Evolutionary conservation across 179 eudicot genomes (phyloP).

Genomic region (Heliamphora pulchella): DNA sequence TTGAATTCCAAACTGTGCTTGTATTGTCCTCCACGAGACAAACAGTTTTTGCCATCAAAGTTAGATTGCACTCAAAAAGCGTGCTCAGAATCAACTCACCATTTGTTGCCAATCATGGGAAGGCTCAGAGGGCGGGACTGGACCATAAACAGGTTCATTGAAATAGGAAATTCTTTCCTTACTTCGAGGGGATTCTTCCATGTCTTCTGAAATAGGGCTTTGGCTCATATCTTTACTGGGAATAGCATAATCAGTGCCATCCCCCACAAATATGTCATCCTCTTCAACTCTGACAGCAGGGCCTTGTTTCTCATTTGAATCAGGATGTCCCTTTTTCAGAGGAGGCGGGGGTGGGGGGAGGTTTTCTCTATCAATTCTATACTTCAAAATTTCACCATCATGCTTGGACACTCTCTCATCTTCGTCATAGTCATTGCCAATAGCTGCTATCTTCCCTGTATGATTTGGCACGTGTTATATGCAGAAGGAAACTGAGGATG

Average conservation of each 20-base stretch:
- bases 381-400: conserved; percentile 36
- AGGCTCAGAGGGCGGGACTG: conserved; percentile 78
- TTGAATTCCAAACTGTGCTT: neutral
- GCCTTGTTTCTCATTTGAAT: conserved; percentile 47
- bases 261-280: conserved; percentile 94
- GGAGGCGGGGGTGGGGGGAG: conserved; percentile 86
- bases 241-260: conserved; percentile 68
- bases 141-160: conserved; percentile 80
- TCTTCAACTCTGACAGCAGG: conserved; percentile 60
- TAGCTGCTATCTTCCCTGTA: conserved; percentile 53
- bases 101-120: conserved; percentile 75
- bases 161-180: conserved; percentile 63
- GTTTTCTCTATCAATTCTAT: conserved; percentile 38
- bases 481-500: neutral
- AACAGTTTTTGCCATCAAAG: neutral
- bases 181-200: conserved; percentile 94
- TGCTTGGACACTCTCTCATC: conserved; percentile 48
- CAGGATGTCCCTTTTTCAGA: conserved; percentile 39
- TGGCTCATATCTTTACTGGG: conserved; percentile 81
- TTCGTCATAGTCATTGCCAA: conserved; percentile 49
- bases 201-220: conserved; percentile 88
- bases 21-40: neutral
- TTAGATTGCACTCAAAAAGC: neutral
- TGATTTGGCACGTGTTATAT: conserved; percentile 7
- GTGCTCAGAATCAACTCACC: conserved; percentile 33